A percentile compares a stretch with the other conserved stretches of the same genome.
phyloP scores from a whole-genome alignment of 805 yeast genomes.

The Torulaspora maleeae region DNA sequence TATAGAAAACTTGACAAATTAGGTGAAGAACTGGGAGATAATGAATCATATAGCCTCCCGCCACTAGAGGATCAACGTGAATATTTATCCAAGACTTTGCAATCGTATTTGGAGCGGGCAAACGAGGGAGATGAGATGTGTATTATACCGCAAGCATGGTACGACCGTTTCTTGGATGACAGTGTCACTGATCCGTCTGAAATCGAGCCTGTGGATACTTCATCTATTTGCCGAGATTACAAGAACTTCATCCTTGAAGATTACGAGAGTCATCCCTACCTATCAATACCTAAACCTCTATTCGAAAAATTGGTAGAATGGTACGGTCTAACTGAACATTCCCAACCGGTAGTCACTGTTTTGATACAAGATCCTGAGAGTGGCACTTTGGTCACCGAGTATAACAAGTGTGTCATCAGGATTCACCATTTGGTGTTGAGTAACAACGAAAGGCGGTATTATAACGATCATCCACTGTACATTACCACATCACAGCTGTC shows the following conservation, averaged over 20 bases:
- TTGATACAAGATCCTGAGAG: constrained; percentile 30
- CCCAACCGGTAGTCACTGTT: constrained; percentile 38
- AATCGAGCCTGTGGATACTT: constrained; percentile 48
- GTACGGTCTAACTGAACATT: constrained; percentile 48
- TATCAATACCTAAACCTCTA: constrained; percentile 41
- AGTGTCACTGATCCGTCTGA: constrained; percentile 27
- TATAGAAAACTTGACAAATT: neutral
- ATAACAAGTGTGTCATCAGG: constrained; percentile 36
- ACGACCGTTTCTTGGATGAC: constrained; percentile 38
- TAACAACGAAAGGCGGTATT: constrained; percentile 10
- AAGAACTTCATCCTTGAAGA: constrained; percentile 41
- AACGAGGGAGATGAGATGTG: constrained; percentile 48
- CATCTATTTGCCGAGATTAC: constrained; percentile 41
- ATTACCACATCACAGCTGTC: constrained; percentile 36
- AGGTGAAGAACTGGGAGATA: neutral
- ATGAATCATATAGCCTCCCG: constrained; percentile 2
- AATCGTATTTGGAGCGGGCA: constrained; percentile 12
- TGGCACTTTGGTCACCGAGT: constrained; percentile 34
- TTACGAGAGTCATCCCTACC: constrained; percentile 27
- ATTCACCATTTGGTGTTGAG: constrained; percentile 33
- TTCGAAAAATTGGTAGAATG: constrained; percentile 45
- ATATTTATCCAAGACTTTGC: constrained; percentile 14
- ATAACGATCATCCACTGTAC: constrained; percentile 23
- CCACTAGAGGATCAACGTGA: constrained; percentile 21
- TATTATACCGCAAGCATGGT: constrained; percentile 47